phyloP scores from a whole-genome alignment of 2,329 filamentous ascomycete genomes.

The Teratosphaeria pseudoeucalypti region DNA sequence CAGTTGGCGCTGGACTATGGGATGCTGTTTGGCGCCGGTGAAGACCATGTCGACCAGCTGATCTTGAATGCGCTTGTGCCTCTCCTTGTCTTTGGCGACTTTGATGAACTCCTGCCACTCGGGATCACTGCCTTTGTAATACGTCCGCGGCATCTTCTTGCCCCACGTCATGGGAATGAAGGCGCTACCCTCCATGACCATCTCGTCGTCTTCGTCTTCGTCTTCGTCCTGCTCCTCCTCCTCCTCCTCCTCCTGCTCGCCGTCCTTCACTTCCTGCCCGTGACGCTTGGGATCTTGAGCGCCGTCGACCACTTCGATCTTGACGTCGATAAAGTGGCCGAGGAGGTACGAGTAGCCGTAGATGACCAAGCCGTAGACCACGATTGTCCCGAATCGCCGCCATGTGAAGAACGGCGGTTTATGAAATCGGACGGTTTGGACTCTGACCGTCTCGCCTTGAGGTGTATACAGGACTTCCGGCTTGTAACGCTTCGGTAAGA shows the following conservation, averaged over 20 bases:
- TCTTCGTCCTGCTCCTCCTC: conserved; percentile 8
- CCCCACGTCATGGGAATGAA: conserved; percentile 42
- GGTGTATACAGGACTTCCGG: neutral
- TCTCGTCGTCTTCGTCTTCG: conserved; percentile 17
- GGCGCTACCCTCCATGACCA: conserved; percentile 26
- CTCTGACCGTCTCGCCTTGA: neutral
- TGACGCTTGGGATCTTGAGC: conserved; percentile 12
- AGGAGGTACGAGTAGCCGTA: conserved; percentile 17
- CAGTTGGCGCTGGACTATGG: conserved; percentile 21
- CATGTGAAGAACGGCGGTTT: conserved; percentile 25
- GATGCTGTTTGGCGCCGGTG: conserved; percentile 20
- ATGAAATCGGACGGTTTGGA: conserved; percentile 28
- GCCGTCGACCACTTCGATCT: conserved; percentile 20
- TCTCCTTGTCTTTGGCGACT: conserved; percentile 32
- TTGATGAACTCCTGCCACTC: conserved; percentile 44
- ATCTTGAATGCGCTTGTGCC: conserved; percentile 30
- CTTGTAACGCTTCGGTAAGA: conserved; percentile 4
- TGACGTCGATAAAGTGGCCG: conserved; percentile 16
- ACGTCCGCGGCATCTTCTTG: conserved; percentile 30
- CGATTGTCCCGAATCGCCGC: conserved; percentile 14
- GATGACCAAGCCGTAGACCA: conserved; percentile 13
- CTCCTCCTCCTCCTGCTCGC: conserved; percentile 22
- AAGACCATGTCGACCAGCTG: conserved; percentile 30
- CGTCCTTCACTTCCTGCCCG: conserved; percentile 13
- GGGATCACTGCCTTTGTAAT: conserved; percentile 42